phyloP scores from a whole-genome alignment of 768 basidiomycete genomes.

The Pluteus cervinus region DNA sequence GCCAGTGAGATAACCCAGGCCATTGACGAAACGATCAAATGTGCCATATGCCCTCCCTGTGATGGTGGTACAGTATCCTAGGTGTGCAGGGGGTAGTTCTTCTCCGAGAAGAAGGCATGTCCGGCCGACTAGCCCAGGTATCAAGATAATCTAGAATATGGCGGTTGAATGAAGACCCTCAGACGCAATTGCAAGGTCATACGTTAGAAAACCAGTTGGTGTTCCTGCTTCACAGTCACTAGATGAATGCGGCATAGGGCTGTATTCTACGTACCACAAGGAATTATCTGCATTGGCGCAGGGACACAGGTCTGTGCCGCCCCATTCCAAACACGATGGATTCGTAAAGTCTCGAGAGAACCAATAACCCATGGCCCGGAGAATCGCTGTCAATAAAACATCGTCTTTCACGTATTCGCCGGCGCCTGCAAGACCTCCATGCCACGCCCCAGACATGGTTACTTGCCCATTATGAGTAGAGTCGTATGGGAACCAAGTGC shows the following conservation, averaged over 20 bases:
- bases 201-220: slow-evolving; percentile 64
- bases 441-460: slow-evolving; percentile 51
- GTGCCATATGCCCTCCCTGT: slow-evolving; percentile 44
- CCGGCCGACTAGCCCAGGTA: slow-evolving; percentile 52
- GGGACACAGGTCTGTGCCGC: slow-evolving; percentile 47
- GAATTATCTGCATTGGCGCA: slow-evolving; percentile 44
- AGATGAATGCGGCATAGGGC: background rate
- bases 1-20: slow-evolving; percentile 47
- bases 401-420: slow-evolving; percentile 36
- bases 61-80: slow-evolving; percentile 42
- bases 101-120: slow-evolving; percentile 49
- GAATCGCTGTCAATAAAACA: slow-evolving; percentile 33
- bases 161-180: background rate
- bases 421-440: slow-evolving; percentile 40
- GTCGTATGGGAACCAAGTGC: slow-evolving; percentile 1
- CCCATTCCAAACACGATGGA: slow-evolving; percentile 45
- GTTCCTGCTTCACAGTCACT: slow-evolving; percentile 36
- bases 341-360: slow-evolving; percentile 54
- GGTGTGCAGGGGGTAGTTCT: slow-evolving; percentile 35
- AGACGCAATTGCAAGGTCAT: no score
- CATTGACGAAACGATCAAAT: slow-evolving; percentile 36
- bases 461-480: slow-evolving; percentile 22
- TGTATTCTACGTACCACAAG: slow-evolving; percentile 25
- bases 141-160: slow-evolving; percentile 44
- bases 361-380: slow-evolving; percentile 56